Evolutionary conservation across 306 rosid genomes (phyloP).

Genomic region (Pterocarpus santalinus): DNA sequence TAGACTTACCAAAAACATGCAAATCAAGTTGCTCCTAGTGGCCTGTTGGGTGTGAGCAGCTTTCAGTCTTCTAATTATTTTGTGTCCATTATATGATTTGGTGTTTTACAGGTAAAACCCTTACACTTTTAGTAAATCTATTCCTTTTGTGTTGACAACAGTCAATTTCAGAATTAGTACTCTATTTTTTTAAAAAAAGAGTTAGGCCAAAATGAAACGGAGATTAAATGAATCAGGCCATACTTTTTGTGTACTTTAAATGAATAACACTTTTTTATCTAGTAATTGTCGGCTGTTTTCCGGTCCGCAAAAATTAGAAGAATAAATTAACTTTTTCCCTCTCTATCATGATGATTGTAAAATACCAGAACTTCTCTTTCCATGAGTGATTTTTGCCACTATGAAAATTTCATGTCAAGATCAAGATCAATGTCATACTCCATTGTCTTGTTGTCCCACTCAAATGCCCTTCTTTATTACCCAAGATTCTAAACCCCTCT

Average conservation of each 20-base stretch:
- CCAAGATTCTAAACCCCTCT: too few relatives aligned
- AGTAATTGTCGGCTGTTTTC: too few relatives aligned
- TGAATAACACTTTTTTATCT: too few relatives aligned
- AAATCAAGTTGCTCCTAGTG: conserved; percentile 3
- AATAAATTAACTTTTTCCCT: too few relatives aligned
- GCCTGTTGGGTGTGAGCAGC: not conserved
- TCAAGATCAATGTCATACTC: too few relatives aligned
- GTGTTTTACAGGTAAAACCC: not conserved
- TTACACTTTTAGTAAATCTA: not conserved
- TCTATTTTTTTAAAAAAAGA: not conserved
- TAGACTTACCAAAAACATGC: not conserved
- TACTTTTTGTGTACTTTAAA: not conserved
- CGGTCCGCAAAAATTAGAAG: too few relatives aligned
- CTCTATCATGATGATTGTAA: too few relatives aligned
- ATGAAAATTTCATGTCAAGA: too few relatives aligned
- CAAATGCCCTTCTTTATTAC: too few relatives aligned
- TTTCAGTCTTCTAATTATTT: not conserved
- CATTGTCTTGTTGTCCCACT: too few relatives aligned
- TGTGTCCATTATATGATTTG: not conserved
- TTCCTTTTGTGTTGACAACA: not conserved
- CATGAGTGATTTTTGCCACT: too few relatives aligned
- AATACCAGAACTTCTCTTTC: too few relatives aligned
- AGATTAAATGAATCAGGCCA: not conserved
- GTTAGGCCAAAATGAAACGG: not conserved
- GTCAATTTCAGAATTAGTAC: not conserved